Conservation (phyloP, 805 yeast species). For the Wickerhamiella cacticola region DNA sequence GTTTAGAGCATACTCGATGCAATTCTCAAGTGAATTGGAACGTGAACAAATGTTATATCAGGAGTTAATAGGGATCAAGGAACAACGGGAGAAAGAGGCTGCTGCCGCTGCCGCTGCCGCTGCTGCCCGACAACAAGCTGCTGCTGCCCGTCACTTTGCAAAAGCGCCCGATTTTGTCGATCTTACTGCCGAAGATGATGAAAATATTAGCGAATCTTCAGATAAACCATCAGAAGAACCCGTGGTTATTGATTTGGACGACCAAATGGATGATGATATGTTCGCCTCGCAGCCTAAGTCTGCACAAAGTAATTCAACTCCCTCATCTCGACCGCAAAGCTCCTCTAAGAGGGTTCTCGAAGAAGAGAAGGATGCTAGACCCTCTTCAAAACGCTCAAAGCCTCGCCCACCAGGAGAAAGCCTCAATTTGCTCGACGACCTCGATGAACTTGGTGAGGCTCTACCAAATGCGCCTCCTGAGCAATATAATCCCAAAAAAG, state of each 20-base stretch:
- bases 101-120: neutral
- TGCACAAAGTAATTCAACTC: no score
- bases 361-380: neutral
- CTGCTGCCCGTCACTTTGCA: neutral
- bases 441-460: neutral
- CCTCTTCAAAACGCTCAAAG: neutral
- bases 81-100: neutral
- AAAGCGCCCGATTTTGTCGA: neutral
- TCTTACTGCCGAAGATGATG: neutral
- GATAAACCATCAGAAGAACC: neutral
- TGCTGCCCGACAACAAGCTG: neutral
- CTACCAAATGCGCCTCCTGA: neutral
- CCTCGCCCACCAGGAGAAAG: neutral
- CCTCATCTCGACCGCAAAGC: no score
- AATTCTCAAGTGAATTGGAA: neutral
- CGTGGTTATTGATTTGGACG: neutral
- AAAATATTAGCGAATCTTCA: neutral
- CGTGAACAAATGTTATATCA: neutral
- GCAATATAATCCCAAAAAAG: slow-evolving; percentile 1
- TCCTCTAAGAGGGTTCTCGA: neutral
- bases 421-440: neutral
- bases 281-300: no score
- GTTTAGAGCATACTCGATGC: neutral
- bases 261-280: neutral
- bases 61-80: neutral